phyloP scores from a whole-genome alignment of 2,329 filamentous ascomycete species.

The Nemania sp. region DNA sequence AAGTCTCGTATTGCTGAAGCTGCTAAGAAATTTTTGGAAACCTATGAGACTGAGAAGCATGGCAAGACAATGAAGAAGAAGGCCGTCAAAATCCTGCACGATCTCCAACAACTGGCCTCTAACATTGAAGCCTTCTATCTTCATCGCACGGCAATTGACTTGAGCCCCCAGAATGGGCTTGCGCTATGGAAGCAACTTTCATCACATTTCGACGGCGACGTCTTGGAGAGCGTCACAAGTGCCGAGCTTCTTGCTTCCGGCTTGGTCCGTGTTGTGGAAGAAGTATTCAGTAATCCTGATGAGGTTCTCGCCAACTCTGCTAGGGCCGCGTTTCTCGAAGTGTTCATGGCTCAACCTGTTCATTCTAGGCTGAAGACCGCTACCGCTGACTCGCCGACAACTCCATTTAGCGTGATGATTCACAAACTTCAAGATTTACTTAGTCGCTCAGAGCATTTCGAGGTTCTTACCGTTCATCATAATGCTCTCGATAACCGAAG shows the following conservation, averaged over 20 bases:
- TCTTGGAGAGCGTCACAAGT: constrained; percentile 91
- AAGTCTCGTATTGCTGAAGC: constrained; percentile 74
- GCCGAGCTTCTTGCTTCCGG: constrained; percentile 91
- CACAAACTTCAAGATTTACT: constrained; percentile 95
- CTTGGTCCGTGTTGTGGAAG: constrained; percentile 80
- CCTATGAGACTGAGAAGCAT: constrained; percentile 76
- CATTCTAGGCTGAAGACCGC: constrained; percentile 68
- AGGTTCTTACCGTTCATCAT: constrained; percentile 93
- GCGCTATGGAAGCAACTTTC: constrained; percentile 76
- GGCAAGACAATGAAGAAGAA: constrained; percentile 77
- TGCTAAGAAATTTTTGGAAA: constrained; percentile 82
- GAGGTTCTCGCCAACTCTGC: constrained; percentile 66
- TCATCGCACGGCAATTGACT: constrained; percentile 52
- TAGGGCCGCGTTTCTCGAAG: constrained; percentile 82
- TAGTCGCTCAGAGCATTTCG: constrained; percentile 96
- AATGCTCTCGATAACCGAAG: constrained; percentile 89
- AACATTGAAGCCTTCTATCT: constrained; percentile 76
- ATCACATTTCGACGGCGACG: constrained; percentile 84
- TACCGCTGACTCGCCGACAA: constrained; percentile 70
- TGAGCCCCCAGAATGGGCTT: constrained; percentile 57
- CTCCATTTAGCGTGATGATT: constrained; percentile 87
- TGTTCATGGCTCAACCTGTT: constrained; percentile 82
- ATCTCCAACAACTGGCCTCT: constrained; percentile 71
- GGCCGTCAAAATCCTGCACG: constrained; percentile 73
- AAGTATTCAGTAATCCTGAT: constrained; percentile 77